Percentiles rank a stretch among this genome's conserved stretches.
Evolutionary conservation across 1,284 basidiomycete species (phyloP).

Genomic region (Cerrena zonata): DNA sequence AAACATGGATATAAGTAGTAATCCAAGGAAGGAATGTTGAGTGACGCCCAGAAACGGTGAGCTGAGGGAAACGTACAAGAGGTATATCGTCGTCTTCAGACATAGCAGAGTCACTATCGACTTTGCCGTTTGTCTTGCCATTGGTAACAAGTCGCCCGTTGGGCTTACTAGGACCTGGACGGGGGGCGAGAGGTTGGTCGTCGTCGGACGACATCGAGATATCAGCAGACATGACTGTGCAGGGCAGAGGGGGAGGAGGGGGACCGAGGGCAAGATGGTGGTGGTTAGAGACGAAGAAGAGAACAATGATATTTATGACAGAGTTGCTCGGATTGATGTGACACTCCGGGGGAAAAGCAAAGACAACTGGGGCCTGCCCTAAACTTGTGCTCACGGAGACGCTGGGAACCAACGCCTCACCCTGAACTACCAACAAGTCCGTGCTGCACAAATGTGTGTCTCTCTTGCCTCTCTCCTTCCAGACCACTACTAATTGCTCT

Average conservation of each 20-base stretch:
- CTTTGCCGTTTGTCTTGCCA: constrained; percentile 38
- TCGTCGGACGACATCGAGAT: constrained; percentile 56
- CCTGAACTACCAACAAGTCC: constrained; percentile 11
- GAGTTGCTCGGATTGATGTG: constrained; percentile 20
- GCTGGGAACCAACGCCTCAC: constrained; percentile 11
- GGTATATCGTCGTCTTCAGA: constrained; percentile 66
- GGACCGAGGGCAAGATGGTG: constrained; percentile 13
- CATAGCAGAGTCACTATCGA: constrained; percentile 41
- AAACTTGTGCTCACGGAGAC: constrained; percentile 37
- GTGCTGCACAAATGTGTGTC: constrained; percentile 6
- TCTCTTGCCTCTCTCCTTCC: constrained; percentile 5
- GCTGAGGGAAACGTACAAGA: constrained; percentile 43
- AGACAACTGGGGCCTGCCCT: constrained; percentile 60
- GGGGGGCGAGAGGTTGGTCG: constrained; percentile 56
- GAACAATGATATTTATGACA: constrained; percentile 25
- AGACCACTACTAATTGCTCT: not conserved
- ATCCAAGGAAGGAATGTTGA: constrained; percentile 9
- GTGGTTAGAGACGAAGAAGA: constrained; percentile 15
- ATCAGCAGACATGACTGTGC: constrained; percentile 40
- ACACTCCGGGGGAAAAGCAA: constrained; percentile 27
- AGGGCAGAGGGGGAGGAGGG: constrained; percentile 8
- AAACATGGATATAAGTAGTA: constrained; percentile 23
- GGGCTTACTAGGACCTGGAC: constrained; percentile 21
- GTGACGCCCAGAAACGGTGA: constrained; percentile 7
- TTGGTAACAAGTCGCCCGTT: constrained; percentile 36